Conservation (phyloP, 805 yeast species). For the Yamadazyma nakazawae region DNA sequence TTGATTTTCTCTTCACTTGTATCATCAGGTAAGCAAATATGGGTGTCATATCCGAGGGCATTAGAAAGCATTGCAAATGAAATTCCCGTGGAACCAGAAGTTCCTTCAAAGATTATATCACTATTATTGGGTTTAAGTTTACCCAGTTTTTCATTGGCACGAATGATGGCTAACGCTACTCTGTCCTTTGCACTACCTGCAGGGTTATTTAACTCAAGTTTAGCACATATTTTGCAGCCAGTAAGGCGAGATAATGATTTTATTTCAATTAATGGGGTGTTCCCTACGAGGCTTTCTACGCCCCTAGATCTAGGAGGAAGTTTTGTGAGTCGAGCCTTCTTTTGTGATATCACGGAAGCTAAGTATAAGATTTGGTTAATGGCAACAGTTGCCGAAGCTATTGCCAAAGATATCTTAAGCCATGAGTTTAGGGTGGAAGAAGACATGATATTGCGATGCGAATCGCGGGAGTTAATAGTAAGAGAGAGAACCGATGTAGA, state of each 20-base stretch:
- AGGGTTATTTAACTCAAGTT: conserved; percentile 81
- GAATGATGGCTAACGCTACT: conserved; percentile 82
- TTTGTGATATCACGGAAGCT: background rate
- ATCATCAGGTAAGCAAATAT: conserved; percentile 93
- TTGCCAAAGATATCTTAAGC: conserved; percentile 3
- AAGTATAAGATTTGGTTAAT: background rate
- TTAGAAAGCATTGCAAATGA: conserved; percentile 88
- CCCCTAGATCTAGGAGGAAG: conserved; percentile 43
- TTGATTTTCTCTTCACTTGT: conserved; percentile 81
- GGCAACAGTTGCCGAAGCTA: conserved; percentile 1
- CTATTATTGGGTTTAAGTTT: conserved; percentile 54
- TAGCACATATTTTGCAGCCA: conserved; percentile 83
- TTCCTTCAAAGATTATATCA: conserved; percentile 87
- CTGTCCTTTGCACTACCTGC: conserved; percentile 97
- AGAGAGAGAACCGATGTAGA: too few relatives aligned
- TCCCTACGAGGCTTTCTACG: conserved; percentile 78
- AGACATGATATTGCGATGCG: background rate
- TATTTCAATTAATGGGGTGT: conserved; percentile 80
- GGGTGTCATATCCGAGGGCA: conserved; percentile 84
- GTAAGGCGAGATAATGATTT: conserved; percentile 67
- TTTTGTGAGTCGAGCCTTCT: background rate
- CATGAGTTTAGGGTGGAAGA: background rate
- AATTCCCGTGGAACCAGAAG: conserved; percentile 96
- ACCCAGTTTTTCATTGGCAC: conserved; percentile 62
- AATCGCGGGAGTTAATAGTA: background rate